Evolutionary conservation across 805 yeast species (phyloP).

Genomic region (Pichia exigua): DNA sequence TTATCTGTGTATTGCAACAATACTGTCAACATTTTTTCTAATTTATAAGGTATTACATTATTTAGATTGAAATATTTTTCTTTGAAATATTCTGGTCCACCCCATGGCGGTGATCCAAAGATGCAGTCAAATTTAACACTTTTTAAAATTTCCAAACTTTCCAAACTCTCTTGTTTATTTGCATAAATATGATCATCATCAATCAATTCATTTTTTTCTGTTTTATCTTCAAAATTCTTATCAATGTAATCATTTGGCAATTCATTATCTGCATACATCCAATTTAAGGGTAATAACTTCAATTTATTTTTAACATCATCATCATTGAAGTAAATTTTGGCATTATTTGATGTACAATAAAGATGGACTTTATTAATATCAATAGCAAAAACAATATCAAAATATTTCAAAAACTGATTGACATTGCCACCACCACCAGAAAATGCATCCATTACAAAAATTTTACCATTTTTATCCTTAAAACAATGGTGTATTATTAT

Average conservation of each 20-base stretch:
- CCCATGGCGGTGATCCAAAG: constrained; percentile 82
- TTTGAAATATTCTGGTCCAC: constrained; percentile 55
- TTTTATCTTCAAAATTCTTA: constrained; percentile 7
- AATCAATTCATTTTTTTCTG: constrained; percentile 1
- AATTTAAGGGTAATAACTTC: constrained; percentile 42
- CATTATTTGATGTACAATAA: constrained; percentile 60
- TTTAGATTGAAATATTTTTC: constrained; percentile 37
- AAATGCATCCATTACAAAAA: constrained; percentile 53
- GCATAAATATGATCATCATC: constrained; percentile 1
- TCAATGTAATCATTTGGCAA: constrained; percentile 10
- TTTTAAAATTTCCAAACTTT: constrained; percentile 7
- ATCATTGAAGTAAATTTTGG: constrained; percentile 40
- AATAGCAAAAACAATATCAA: constrained; percentile 51
- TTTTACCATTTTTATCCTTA: constrained; percentile 80
- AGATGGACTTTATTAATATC: constrained; percentile 55
- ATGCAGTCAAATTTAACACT: constrained; percentile 39
- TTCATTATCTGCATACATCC: constrained; percentile 20
- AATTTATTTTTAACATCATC: constrained; percentile 41
- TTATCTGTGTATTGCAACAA: constrained; percentile 36
- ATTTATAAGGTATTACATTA: constrained; percentile 36
- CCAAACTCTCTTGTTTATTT: constrained; percentile 8
- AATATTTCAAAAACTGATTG: constrained; percentile 59
- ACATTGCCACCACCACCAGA: constrained; percentile 88
- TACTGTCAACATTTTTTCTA: constrained; percentile 36
- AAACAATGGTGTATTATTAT: constrained; percentile 53